Percentiles rank a stretch among this genome's conserved stretches.
phyloP scores from a whole-genome alignment of 2,329 filamentous ascomycete genomes.

The Aureobasidium sp. region DNA sequence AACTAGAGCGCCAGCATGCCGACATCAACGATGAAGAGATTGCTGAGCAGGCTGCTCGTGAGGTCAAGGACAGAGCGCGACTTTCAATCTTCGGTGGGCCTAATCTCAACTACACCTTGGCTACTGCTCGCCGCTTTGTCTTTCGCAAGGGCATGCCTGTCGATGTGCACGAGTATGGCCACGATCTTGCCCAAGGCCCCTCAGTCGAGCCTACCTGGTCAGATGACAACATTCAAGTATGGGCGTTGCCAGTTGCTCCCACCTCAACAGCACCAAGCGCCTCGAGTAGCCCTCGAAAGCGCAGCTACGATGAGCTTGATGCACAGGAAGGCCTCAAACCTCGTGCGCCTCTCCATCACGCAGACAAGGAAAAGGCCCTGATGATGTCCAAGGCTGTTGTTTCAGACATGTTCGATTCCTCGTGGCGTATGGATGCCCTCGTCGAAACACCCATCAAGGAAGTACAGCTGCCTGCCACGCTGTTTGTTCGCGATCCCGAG shows the following conservation, averaged over 20 bases:
- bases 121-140: slow-evolving; percentile 75
- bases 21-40: slow-evolving; percentile 18
- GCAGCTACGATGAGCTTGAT: slow-evolving; percentile 28
- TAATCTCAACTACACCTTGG: slow-evolving; percentile 72
- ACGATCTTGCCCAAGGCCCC: slow-evolving; percentile 24
- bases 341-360: background rate
- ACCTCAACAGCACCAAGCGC: slow-evolving; percentile 8
- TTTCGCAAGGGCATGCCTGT: slow-evolving; percentile 76
- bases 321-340: slow-evolving; percentile 22
- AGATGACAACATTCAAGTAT: slow-evolving; percentile 72
- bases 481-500: slow-evolving; percentile 57
- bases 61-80: slow-evolving; percentile 27
- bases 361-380: slow-evolving; percentile 35
- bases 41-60: slow-evolving; percentile 20
- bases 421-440: slow-evolving; percentile 64
- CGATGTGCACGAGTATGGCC: slow-evolving; percentile 56
- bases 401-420: slow-evolving; percentile 69
- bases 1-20: slow-evolving; percentile 25
- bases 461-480: slow-evolving; percentile 57
- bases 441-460: slow-evolving; percentile 56
- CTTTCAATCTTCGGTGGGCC: slow-evolving; percentile 68
- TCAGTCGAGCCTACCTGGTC: slow-evolving; percentile 54
- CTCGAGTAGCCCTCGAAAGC: slow-evolving; percentile 24
- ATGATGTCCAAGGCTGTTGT: slow-evolving; percentile 51
- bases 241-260: slow-evolving; percentile 60